These are phyloP conservation scores for Epichloe bromicola DNA, from an alignment of 2,329 filamentous ascomycete species.

Conservation along the genomic window DNA sequence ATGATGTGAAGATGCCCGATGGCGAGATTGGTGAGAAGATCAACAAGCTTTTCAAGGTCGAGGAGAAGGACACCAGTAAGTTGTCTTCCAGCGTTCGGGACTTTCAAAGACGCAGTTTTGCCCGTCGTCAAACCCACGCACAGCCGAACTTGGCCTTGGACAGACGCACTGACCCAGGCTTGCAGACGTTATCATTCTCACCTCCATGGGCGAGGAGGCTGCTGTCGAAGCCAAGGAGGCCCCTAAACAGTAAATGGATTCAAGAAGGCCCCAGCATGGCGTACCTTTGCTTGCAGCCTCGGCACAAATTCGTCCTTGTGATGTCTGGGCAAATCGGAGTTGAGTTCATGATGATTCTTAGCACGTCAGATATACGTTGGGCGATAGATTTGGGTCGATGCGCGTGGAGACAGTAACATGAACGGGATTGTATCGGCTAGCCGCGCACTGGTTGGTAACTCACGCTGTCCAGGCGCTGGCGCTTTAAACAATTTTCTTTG, in stretches of 20 bases:
- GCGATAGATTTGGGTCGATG: constrained; percentile 28
- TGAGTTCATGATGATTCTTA: constrained; percentile 19
- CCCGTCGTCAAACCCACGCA: background rate
- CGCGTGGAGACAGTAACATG: constrained; percentile 28
- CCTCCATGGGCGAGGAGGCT: constrained; percentile 90
- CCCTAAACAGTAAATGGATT: constrained; percentile 30
- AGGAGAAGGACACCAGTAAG: constrained; percentile 93
- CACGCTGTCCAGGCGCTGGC: constrained; percentile 11
- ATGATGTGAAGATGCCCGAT: constrained; percentile 89
- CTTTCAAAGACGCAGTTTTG: background rate
- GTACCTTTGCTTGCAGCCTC: constrained; percentile 14
- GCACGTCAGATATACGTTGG: constrained; percentile 22
- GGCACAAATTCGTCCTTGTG: constrained; percentile 10
- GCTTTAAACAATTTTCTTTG: constrained; percentile 21
- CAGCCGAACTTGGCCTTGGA: background rate
- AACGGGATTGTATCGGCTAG: constrained; percentile 31
- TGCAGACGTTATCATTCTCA: constrained; percentile 78
- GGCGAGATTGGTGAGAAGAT: constrained; percentile 84
- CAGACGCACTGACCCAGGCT: background rate
- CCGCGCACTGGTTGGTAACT: constrained; percentile 20
- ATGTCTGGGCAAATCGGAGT: constrained; percentile 15
- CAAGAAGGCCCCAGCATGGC: constrained; percentile 10
- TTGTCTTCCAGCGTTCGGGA: constrained; percentile 13
- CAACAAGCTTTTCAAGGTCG: constrained; percentile 59
- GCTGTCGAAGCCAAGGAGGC: constrained; percentile 93